phyloP scores from a whole-genome alignment of 257 asterid species.

The Fraxinus anomala region DNA sequence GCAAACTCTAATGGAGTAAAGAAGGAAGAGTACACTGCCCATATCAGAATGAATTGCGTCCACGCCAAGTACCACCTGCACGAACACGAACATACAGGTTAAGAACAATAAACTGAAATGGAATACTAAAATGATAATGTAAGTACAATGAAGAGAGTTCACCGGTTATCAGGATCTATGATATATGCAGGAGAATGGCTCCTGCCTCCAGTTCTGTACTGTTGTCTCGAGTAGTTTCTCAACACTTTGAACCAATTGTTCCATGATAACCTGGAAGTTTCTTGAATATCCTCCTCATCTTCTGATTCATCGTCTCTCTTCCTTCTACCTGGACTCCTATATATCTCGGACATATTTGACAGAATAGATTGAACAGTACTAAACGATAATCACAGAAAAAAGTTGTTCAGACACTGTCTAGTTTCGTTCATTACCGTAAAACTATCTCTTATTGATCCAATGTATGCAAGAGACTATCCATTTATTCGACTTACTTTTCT shows the following conservation, averaged over 20 bases:
- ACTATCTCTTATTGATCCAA: neutral
- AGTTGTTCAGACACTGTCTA: neutral
- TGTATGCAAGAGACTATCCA: neutral
- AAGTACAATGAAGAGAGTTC: neutral
- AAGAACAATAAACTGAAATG: no score
- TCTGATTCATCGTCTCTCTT: constrained; percentile 31
- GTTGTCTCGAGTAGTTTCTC: constrained; percentile 32
- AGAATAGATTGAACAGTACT: neutral
- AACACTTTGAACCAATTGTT: constrained; percentile 33
- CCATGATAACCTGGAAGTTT: constrained; percentile 35
- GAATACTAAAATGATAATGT: neutral
- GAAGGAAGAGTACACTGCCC: constrained; percentile 83
- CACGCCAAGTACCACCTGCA: constrained; percentile 67
- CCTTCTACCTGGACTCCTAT: constrained; percentile 11
- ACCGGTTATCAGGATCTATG: constrained; percentile 49
- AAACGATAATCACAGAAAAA: neutral
- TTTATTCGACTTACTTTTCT: neutral
- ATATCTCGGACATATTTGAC: constrained; percentile 15
- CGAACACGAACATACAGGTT: no score
- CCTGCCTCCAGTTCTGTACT: constrained; percentile 7
- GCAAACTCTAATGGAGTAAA: constrained; percentile 79
- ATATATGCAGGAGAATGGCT: constrained; percentile 28
- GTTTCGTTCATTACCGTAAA: neutral
- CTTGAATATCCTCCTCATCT: constrained; percentile 42
- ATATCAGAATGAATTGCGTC: constrained; percentile 62